These are phyloP conservation scores for Elaeis guineensis DNA, from an alignment of 176 grass and related monocot genomes.

Conservation along the genomic window DNA sequence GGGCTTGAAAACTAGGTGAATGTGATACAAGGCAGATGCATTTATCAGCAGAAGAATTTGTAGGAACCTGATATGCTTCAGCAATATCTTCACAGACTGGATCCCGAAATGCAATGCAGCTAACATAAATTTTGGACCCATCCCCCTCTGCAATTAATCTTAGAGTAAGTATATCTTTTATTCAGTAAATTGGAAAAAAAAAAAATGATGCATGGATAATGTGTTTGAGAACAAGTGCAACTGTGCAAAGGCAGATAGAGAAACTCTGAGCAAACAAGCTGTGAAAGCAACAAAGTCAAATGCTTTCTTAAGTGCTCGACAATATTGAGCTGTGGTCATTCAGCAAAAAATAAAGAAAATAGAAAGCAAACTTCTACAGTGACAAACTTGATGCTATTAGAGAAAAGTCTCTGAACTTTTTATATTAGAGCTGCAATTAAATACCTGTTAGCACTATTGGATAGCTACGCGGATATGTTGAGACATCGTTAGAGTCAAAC, in stretches of 20 bases:
- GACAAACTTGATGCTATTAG: too few species aligned
- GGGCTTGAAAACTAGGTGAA: conserved; percentile 85
- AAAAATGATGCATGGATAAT: neutral
- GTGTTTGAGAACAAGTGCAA: too few species aligned
- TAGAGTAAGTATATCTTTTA: neutral
- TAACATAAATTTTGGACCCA: conserved; percentile 98
- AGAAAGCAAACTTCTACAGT: too few species aligned
- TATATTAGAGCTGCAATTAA: neutral
- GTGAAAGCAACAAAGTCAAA: too few species aligned
- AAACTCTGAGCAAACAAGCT: too few species aligned
- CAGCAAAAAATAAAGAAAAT: too few species aligned
- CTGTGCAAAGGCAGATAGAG: too few species aligned
- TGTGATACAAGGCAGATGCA: conserved; percentile 97
- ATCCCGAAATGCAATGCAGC: conserved; percentile 95
- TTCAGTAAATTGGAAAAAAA: neutral
- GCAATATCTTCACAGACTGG: conserved; percentile 83
- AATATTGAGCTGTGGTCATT: too few species aligned
- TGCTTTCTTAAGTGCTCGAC: too few species aligned
- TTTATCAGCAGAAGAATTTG: conserved; percentile 94
- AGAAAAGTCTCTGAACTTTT: too few species aligned
- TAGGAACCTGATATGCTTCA: conserved; percentile 76
- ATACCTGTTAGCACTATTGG: conserved; percentile 99
- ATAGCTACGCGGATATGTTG: conserved; percentile 78
- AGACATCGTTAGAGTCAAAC: conserved; percentile 50
- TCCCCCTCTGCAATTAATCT: conserved; percentile 76